Base-by-base conservation (phyloP, 2,329 filamentous ascomycete genomes). In the Epichloe typhina region DNA sequence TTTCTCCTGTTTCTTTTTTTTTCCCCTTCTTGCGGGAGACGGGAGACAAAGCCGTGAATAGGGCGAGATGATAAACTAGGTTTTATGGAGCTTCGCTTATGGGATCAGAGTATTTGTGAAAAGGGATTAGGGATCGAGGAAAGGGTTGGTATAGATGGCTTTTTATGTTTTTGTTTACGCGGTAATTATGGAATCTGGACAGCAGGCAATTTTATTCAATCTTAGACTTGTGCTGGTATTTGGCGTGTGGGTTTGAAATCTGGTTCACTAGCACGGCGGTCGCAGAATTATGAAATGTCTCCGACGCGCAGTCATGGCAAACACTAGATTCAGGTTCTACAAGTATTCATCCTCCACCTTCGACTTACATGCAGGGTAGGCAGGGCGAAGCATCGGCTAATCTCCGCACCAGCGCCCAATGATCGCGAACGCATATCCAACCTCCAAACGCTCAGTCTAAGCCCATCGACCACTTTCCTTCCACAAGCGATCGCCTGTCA, bases 321-420 rank as follows among this genome's bases (percentile, higher is more conserved):
- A 31, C 26, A 31, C 26, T 31, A 31, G 26, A 31, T 31, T 11
- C 26, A 31, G 8, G 1, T 9, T 31, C 26, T 31, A 31, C 8
- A 17, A 17, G 17, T 31, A 3, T 31, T 9, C 9, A 31, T n/a
- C 13, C 12, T n/a, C 13, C 36, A 38, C 17, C n/a, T 17, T 31
- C 44, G 15, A 46, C 31, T 46, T 43, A 43, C 9, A 35, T 37
- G 40, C 41, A 45, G 50, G 46, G 36, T 46, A 46, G 12, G 1
- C 33, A 15, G 52, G 57, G 57, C 47, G 53, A 52, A 58, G 47
- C 11, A n/a, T 37, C 57, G 57, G 57, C 52, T 52, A 53, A 54
- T 41, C 23, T 11, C 11, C 6, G 31, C 21, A 15, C 37, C 31
- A 26, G 21, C 6, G 49, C 41, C 52, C 47, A 47, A 55, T 49